Percentiles rank a stretch among this genome's conserved stretches.
Evolutionary conservation across 2,329 filamentous ascomycete genomes (phyloP).

Genomic region (Magnaporthales sp.): DNA sequence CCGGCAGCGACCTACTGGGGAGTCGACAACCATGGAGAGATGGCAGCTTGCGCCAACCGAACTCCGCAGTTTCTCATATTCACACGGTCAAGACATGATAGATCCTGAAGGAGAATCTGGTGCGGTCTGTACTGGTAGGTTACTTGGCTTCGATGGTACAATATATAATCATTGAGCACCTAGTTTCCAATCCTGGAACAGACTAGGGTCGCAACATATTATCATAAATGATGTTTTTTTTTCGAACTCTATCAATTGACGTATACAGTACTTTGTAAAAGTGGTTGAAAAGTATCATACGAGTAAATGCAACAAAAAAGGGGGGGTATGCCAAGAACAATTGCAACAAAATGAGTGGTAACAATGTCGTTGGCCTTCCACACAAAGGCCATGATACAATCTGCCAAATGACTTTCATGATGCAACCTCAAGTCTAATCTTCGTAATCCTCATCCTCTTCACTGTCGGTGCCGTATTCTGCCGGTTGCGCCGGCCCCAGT

Average conservation of each 20-base stretch:
- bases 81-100: neutral
- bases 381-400: neutral
- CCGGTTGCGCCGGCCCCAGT: constrained; percentile 29
- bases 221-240: neutral
- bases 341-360: neutral
- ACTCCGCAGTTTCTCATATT: neutral
- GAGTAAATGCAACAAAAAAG: neutral
- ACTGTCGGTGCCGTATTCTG: neutral
- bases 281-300: neutral
- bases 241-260: neutral
- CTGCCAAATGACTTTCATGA: neutral
- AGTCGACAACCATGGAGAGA: neutral
- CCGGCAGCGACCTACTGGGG: neutral
- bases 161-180: neutral
- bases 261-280: neutral
- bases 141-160: neutral
- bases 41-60: neutral
- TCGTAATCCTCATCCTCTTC: neutral
- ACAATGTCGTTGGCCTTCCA: neutral
- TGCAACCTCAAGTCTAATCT: neutral
- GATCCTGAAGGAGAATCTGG: neutral
- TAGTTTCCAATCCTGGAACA: neutral
- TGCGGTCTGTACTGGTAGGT: neutral
- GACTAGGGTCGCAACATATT: neutral
- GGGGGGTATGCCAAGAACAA: neutral